Conservation (phyloP, 257 asterid genomes). For the Solanum chmielewskii region DNA sequence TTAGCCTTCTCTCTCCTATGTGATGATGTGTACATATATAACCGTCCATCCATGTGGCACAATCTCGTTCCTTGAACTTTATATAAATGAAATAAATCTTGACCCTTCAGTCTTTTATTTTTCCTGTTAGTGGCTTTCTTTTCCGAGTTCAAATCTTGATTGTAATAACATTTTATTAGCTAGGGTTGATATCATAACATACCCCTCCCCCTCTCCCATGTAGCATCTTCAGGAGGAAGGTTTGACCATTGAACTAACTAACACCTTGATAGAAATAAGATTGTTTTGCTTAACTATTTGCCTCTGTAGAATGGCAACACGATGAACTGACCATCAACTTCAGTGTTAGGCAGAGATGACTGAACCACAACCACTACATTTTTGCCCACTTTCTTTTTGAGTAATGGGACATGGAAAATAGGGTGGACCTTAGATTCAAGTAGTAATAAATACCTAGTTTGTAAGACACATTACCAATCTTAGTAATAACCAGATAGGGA, state of each 20-base stretch:
- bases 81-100: not conserved
- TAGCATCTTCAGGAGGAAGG: not conserved
- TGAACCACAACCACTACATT: not conserved
- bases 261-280: not conserved
- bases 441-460: not conserved
- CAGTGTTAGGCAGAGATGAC: not conserved
- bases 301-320: not conserved
- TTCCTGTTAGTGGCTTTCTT: too few relatives aligned
- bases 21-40: not conserved
- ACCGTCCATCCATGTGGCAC: not conserved
- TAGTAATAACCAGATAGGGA: not conserved
- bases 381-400: not conserved
- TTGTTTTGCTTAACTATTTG: not conserved
- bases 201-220: not conserved
- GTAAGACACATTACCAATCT: not conserved
- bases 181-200: not conserved
- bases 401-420: not conserved
- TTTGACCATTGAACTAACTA: not conserved
- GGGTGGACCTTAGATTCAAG: not conserved
- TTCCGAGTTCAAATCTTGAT: not conserved
- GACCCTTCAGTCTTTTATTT: not conserved
- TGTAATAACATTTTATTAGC: not conserved
- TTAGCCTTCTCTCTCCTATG: not conserved
- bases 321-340: not conserved
- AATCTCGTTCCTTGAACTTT: not conserved